Evolutionary conservation across 2,329 filamentous ascomycete species (phyloP).

Genomic region (Aspergillus versicolor): DNA sequence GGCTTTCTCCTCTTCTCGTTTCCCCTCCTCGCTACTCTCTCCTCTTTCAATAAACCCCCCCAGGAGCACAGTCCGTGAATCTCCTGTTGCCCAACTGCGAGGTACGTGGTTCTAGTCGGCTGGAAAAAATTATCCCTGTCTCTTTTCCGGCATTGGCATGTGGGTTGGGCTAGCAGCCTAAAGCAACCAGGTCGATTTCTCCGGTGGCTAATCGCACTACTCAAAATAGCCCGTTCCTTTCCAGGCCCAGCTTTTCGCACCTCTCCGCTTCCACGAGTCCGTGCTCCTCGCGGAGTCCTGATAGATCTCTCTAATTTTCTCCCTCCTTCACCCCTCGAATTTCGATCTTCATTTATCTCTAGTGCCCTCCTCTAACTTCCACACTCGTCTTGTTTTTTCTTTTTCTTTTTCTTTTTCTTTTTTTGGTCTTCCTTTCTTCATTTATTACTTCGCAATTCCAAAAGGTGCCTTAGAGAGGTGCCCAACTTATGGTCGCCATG

Average conservation of each 20-base stretch:
- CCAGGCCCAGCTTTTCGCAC: constrained; percentile 23
- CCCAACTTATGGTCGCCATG: constrained; percentile 54
- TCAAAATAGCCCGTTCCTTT: constrained; percentile 24
- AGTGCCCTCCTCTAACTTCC: background rate
- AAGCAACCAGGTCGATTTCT: constrained; percentile 21
- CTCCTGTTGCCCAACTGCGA: constrained; percentile 2
- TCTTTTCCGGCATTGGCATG: constrained; percentile 18
- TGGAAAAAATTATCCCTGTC: constrained; percentile 11
- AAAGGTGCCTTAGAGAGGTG: constrained; percentile 2
- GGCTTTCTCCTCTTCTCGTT: constrained; percentile 2
- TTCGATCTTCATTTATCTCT: constrained; percentile 12
- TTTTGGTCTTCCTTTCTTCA: no score
- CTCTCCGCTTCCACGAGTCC: constrained; percentile 25
- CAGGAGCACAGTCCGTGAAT: constrained; percentile 4
- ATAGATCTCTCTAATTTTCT: constrained; percentile 19
- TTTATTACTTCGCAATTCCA: background rate
- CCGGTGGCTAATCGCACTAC: constrained; percentile 28
- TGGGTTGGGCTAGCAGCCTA: constrained; percentile 19
- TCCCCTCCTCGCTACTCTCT: constrained; percentile 1
- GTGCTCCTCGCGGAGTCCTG: constrained; percentile 25
- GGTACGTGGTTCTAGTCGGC: constrained; percentile 15
- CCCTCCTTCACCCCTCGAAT: constrained; percentile 14
- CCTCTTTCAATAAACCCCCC: background rate
- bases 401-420: background rate
- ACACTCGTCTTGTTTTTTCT: background rate